These are phyloP conservation scores for Plicaturopsis crispa DNA, from an alignment of 768 basidiomycete genomes.

Conservation along the genomic window DNA sequence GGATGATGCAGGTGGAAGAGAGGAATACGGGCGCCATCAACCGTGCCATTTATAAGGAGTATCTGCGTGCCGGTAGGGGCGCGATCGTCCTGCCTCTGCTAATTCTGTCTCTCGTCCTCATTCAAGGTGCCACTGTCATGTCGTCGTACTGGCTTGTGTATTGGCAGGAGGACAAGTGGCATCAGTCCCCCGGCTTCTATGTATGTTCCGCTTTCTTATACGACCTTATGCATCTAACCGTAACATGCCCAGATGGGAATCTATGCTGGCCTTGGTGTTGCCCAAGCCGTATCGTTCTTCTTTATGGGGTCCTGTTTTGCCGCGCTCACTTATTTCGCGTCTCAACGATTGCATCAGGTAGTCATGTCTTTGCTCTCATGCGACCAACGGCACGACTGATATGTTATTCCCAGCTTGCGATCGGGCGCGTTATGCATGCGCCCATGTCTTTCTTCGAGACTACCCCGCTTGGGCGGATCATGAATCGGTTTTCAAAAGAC, in stretches of 20 bases:
- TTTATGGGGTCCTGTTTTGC: slow-evolving; percentile 60
- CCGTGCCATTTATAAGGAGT: slow-evolving; percentile 32
- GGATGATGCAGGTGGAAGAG: slow-evolving; percentile 81
- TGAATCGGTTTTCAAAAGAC: slow-evolving; percentile 88
- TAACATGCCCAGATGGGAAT: slow-evolving; percentile 58
- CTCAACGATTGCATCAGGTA: slow-evolving; percentile 56
- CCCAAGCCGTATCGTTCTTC: slow-evolving; percentile 64
- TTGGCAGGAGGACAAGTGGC: slow-evolving; percentile 72
- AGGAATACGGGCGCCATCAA: slow-evolving; percentile 46
- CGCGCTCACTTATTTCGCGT: slow-evolving; percentile 70
- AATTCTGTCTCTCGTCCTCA: slow-evolving; percentile 47
- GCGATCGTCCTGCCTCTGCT: slow-evolving; percentile 57
- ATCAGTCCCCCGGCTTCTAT: slow-evolving; percentile 58
- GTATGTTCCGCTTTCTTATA: slow-evolving; percentile 30
- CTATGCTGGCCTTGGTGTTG: slow-evolving; percentile 66
- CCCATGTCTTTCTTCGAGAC: slow-evolving; percentile 92
- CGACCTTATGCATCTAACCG: not conserved
- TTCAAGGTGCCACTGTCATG: slow-evolving; percentile 68
- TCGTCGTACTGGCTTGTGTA: slow-evolving; percentile 80
- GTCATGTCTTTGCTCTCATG: slow-evolving; percentile 7
- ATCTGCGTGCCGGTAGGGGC: slow-evolving; percentile 67
- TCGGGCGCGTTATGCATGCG: slow-evolving; percentile 68
- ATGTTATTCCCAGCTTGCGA: slow-evolving; percentile 42
- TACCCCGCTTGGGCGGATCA: slow-evolving; percentile 79
- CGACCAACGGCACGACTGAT: not conserved